Conservation (phyloP, 805 yeast genomes). For the Kluyveromyces siamensis region DNA sequence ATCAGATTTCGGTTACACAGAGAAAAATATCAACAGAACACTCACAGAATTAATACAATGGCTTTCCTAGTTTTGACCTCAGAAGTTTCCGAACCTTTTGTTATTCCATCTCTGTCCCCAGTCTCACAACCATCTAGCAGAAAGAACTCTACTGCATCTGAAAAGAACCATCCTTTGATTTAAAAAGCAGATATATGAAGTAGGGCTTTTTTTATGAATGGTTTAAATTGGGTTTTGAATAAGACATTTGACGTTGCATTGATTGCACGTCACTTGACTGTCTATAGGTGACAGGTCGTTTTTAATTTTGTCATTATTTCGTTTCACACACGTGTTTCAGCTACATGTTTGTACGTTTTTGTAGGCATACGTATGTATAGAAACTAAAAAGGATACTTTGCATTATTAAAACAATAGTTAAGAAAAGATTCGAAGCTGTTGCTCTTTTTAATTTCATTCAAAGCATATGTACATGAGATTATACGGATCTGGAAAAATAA, state of each 20-base stretch:
- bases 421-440: no score
- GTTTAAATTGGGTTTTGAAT: not conserved
- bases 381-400: not conserved
- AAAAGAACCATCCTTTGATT: not conserved
- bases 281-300: not conserved
- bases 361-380: not conserved
- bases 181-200: no score
- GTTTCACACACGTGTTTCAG: no score
- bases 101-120: slow-evolving; percentile 58
- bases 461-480: no score
- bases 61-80: slow-evolving; percentile 47
- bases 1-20: not conserved
- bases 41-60: slow-evolving; percentile 9
- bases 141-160: slow-evolving; percentile 20
- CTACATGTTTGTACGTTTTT: no score
- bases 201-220: not conserved
- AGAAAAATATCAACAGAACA: not conserved
- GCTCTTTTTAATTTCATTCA: no score
- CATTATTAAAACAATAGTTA: not conserved
- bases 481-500: no score
- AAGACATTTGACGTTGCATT: not conserved
- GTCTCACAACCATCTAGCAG: slow-evolving; percentile 31
- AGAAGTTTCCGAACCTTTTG: slow-evolving; percentile 51
- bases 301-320: no score
- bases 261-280: not conserved